Conservation (phyloP, 2,329 filamentous ascomycete genomes). For the Xylaria polymorpha region DNA sequence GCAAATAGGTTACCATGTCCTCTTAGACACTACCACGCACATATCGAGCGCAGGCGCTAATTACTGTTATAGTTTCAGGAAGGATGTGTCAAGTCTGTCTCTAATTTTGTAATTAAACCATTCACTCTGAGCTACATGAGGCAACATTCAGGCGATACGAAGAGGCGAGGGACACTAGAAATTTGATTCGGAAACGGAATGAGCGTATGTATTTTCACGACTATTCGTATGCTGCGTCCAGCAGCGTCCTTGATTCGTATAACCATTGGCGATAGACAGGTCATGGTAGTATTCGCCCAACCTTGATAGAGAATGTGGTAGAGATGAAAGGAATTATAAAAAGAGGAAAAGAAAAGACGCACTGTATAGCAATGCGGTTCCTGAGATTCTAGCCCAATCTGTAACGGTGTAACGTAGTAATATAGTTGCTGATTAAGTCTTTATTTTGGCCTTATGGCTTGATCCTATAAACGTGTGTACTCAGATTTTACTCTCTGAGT, state of each 20-base stretch:
- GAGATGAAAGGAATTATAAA: not conserved
- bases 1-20: too few relatives aligned
- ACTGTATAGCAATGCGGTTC: not conserved
- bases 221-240: not conserved
- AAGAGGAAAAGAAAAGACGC: not conserved
- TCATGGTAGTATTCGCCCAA: not conserved
- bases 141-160: not conserved
- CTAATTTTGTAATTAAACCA: not conserved
- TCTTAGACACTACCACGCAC: too few relatives aligned
- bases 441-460: not conserved
- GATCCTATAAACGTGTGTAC: constrained; percentile 2
- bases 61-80: too few relatives aligned
- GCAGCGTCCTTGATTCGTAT: not conserved
- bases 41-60: too few relatives aligned
- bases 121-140: not conserved
- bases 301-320: not conserved
- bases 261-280: not conserved
- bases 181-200: not conserved
- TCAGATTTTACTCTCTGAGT: not conserved
- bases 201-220: not conserved
- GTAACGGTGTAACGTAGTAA: not conserved
- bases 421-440: not conserved
- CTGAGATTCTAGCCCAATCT: not conserved
- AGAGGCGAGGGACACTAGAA: not conserved
- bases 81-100: too few relatives aligned